Base-by-base conservation (phyloP, 345 rosid species). In the Moringa oleifera region DNA sequence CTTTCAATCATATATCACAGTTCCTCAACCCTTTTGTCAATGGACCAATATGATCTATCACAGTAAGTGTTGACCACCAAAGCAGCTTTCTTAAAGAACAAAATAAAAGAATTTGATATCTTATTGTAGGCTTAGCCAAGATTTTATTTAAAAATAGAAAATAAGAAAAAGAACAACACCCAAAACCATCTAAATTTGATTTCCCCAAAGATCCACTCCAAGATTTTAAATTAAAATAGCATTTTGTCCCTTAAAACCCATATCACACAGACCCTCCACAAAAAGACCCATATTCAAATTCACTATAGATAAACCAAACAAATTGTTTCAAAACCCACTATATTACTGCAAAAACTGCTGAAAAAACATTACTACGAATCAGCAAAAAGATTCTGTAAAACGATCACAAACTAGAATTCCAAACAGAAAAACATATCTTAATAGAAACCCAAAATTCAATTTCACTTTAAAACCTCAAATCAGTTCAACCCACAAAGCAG, bases 381-480 rank as follows among this genome's bases (percentile, higher is more conserved):
- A 17, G 6, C 25, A 59, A 18, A 28, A 60, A n/a, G 8, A 25
- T 6, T 41, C 53, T 4, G 20, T 4, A 45, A 49, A 23, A 3
- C 41, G n/a, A 1, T 15, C 22, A 16, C 10, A n/a, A 54, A 25
- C 28, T 8, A 59, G 37, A 23, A 21, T 20, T 13, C 23, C 61
- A n/a, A 56, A 4, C 19, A 19, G 57, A 54, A 64, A 63, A 63
- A 28, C 18, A 47, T 28, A 25, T 55, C 4, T 16, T 24, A 7
- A 51, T n/a, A 57, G 33, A 65, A 53, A 36, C 33, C 23, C 55
- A 47, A 61, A 67, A 74, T 53, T 68, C 21, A 51, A 53, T 62
- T 33, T 24, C 52, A 59, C 41, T 25, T 24, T 24, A 57, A 52
- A 65, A 37, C 7, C 64, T 54, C 20, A 19, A 11, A 20, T 23